Conservation (phyloP, 352 stramenopile genomes). For the Globisporangium solare region DNA sequence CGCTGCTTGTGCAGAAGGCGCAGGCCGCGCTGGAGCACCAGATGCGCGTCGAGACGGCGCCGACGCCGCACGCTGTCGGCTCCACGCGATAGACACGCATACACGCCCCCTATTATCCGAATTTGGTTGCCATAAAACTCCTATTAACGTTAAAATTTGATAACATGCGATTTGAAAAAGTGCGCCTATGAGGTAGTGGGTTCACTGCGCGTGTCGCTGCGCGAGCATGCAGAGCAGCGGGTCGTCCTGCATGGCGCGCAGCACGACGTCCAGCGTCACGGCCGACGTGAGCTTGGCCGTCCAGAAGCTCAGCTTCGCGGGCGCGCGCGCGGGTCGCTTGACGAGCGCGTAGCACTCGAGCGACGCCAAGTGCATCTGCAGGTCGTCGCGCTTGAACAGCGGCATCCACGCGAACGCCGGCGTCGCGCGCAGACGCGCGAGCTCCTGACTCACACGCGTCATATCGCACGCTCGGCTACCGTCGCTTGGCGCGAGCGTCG, state of each 20-base stretch:
- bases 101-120: background rate
- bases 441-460: slow-evolving; percentile 40
- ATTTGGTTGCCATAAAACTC: background rate
- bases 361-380: slow-evolving; percentile 53
- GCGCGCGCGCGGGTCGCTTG: slow-evolving; percentile 24
- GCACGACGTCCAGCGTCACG: slow-evolving; percentile 40
- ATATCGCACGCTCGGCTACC: slow-evolving; percentile 27
- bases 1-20: slow-evolving; percentile 72
- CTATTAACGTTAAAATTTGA: background rate
- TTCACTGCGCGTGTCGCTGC: slow-evolving; percentile 1
- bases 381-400: slow-evolving; percentile 48
- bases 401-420: slow-evolving; percentile 52
- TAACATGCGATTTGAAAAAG: background rate
- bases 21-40: slow-evolving; percentile 64
- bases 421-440: slow-evolving; percentile 30
- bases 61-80: slow-evolving; percentile 3
- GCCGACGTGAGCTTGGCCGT: slow-evolving; percentile 40
- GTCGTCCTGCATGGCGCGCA: slow-evolving; percentile 40
- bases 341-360: slow-evolving; percentile 72
- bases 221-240: slow-evolving; percentile 31
- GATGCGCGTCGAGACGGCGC: slow-evolving; percentile 60
- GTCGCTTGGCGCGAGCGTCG: slow-evolving; percentile 37
- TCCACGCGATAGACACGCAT: slow-evolving; percentile 3
- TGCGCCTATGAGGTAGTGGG: background rate
- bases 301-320: slow-evolving; percentile 32